Evolutionary conservation across 1,284 basidiomycete species (phyloP).

Genomic region (Austroboletus olivaceoglutinosus): DNA sequence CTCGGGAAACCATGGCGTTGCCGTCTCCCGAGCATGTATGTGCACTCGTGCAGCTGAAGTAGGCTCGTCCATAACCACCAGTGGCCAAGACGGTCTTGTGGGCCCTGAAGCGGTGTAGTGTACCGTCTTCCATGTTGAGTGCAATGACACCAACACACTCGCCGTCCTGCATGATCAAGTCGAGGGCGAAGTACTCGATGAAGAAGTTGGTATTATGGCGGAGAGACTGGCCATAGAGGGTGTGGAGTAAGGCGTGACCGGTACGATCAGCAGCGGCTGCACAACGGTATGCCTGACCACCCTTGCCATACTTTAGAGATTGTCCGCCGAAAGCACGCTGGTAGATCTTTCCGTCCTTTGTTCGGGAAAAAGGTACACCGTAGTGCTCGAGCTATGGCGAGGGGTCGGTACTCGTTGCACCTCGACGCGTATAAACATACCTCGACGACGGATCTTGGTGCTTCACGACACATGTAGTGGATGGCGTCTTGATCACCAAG

Average conservation of each 20-base stretch:
- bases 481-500: slow-evolving; percentile 99
- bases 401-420: background rate
- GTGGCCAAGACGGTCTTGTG: slow-evolving; percentile 99
- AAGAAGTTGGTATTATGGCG: slow-evolving; percentile 99
- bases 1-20: slow-evolving; percentile 97
- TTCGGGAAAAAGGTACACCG: slow-evolving; percentile 98
- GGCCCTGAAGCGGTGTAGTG: slow-evolving; percentile 95
- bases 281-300: slow-evolving; percentile 98
- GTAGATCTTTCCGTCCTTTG: slow-evolving; percentile 99
- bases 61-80: slow-evolving; percentile 97
- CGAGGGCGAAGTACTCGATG: slow-evolving; percentile 99
- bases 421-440: slow-evolving; percentile 39
- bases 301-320: slow-evolving; percentile 96
- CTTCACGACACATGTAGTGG: slow-evolving; percentile 98
- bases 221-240: slow-evolving; percentile 97
- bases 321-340: slow-evolving; percentile 99
- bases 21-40: slow-evolving; percentile 99
- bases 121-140: slow-evolving; percentile 99
- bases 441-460: slow-evolving; percentile 91
- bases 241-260: slow-evolving; percentile 97
- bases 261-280: slow-evolving; percentile 99
- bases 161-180: slow-evolving; percentile 98
- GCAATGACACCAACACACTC: slow-evolving; percentile 99
- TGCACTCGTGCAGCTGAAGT: slow-evolving; percentile 98
- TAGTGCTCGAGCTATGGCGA: slow-evolving; percentile 88